These are phyloP conservation scores for Pulveroboletus sp. DNA, from an alignment of 768 basidiomycete species.

Conservation along the genomic window DNA sequence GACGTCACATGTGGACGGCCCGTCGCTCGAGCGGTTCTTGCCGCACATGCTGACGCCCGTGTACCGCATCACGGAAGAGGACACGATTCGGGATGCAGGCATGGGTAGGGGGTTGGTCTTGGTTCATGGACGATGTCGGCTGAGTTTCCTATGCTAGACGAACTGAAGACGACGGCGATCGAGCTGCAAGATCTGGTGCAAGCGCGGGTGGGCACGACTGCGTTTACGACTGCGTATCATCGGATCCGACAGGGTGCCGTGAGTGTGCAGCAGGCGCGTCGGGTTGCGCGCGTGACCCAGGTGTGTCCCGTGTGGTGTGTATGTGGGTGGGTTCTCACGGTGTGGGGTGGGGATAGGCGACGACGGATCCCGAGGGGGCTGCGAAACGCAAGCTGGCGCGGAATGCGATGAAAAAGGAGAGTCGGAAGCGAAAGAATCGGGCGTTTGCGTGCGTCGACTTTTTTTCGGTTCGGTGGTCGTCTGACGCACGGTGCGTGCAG, in stretches of 20 bases:
- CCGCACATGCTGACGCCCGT: constrained; percentile 84
- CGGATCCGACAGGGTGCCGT: constrained; percentile 71
- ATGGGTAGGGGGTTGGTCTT: constrained; percentile 57
- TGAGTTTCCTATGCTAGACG: constrained; percentile 46
- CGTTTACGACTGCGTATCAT: constrained; percentile 78
- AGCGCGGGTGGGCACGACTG: constrained; percentile 81
- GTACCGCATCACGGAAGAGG: constrained; percentile 86
- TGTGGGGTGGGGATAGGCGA: constrained; percentile 47
- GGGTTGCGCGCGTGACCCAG: constrained; percentile 52
- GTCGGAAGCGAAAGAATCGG: constrained; percentile 72
- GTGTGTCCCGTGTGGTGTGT: too few species aligned
- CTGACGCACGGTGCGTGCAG: constrained; percentile 31
- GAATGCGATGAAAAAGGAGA: constrained; percentile 79
- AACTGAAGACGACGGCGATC: constrained; percentile 72
- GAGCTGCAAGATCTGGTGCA: constrained; percentile 91
- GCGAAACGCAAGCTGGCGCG: constrained; percentile 72
- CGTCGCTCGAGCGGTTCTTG: constrained; percentile 63
- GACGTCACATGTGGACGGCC: constrained; percentile 63
- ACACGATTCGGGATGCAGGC: constrained; percentile 71
- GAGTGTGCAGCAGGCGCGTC: constrained; percentile 68
- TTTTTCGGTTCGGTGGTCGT: too few species aligned
- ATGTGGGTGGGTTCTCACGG: too few species aligned
- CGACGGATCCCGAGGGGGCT: constrained; percentile 72
- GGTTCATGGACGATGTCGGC: not conserved
- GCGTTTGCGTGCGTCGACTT: constrained; percentile 54